A percentile compares a stretch with the other conserved stretches of the same genome.
Conservation (phyloP, 768 basidiomycete genomes). For the Suillus placidus region DNA sequence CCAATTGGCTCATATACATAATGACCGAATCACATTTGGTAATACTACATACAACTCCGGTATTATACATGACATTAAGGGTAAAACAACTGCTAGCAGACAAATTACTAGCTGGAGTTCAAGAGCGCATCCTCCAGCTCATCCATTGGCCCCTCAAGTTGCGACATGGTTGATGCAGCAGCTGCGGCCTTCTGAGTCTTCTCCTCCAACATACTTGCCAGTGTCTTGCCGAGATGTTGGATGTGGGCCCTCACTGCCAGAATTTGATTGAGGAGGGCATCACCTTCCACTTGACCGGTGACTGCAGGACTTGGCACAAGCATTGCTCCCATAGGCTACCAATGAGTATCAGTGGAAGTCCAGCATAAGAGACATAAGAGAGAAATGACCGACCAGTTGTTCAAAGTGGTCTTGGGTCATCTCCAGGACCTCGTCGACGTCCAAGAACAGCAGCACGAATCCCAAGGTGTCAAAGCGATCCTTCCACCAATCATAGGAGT, state of each 20-base stretch:
- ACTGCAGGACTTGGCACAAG: neutral
- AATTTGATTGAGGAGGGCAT: neutral
- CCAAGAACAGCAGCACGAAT: accelerated
- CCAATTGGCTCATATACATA: neutral
- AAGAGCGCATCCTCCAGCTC: neutral
- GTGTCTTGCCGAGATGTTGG: neutral
- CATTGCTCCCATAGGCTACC: neutral
- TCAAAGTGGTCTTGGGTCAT: neutral
- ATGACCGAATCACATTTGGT: neutral
- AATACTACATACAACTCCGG: neutral
- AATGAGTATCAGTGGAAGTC: neutral
- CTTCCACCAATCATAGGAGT: neutral
- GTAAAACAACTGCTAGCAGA: neutral
- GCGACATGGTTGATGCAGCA: neutral
- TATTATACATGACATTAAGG: neutral
- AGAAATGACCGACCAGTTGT: neutral
- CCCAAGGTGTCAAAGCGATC: neutral
- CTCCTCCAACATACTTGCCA: neutral
- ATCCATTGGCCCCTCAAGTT: neutral
- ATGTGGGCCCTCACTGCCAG: neutral
- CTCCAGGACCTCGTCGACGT: neutral
- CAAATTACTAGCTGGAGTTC: accelerated
- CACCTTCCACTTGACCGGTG: neutral
- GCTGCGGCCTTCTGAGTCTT: neutral
- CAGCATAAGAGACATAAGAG: neutral